Evolutionary conservation across 2,329 filamentous ascomycete species (phyloP), one percentile per base, ranked within the genome.

Genomic region (Pseudogymnoascus sp.): DNA sequence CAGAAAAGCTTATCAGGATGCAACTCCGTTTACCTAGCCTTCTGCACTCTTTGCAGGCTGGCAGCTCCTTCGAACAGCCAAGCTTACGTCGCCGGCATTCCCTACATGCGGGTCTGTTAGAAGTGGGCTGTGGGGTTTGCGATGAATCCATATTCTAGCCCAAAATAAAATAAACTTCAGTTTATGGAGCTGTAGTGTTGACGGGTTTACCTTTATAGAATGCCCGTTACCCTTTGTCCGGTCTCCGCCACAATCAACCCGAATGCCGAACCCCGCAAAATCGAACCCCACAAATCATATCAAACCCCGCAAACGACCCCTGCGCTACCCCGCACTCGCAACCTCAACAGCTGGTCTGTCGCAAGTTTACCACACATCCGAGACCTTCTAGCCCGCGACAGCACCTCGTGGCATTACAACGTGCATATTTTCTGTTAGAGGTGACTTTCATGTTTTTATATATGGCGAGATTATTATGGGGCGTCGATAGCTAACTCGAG

Each of bases 81-180:
- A 75, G 67, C 66, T 75, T 75, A 5, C 72, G 69, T 58, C 65
- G 68, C 25, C 73, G 69, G 58, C 73, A 75, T 3, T 71, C 69
- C 60, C 73, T 68, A 64, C 73, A 75, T 2, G 73, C 72, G 4
- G 71, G 70, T 55, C 49, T 55, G 49, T 9, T 49, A 9, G 49
- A 30, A 12, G 49, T 19, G 49, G 49, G 28, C 2, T 12, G 25
- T 55, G 49, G 49, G 28, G 49, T 55, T 55, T 55, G 49, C 28
- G 49, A 55, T 55, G 49, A 55, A 55, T 55, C 28, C 49, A 55
- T 55, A 16, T 14, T 55, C n/a, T 9, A 9, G 25, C 9, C 25
- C 28, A 33, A 55, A 55, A 55, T 11, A 33, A 19, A 19, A 33
- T 55, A 33, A 55, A 12, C 49, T 5, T n/a, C 25, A 55, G 25